phyloP scores from a whole-genome alignment of 2,329 filamentous ascomycete genomes.

The Metarhizium anisopliae region DNA sequence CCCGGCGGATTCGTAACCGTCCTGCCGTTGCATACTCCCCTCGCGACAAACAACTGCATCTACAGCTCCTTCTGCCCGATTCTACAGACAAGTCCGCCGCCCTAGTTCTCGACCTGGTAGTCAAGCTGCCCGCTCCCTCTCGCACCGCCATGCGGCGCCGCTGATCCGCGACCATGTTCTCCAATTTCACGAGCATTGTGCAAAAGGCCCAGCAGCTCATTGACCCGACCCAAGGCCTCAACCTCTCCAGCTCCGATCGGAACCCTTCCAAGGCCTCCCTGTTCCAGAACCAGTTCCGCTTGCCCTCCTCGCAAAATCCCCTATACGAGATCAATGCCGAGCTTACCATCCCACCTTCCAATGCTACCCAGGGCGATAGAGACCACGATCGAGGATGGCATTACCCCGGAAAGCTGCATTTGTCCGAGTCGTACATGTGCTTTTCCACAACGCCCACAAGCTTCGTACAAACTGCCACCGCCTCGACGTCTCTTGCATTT shows the following conservation, averaged over 20 bases:
- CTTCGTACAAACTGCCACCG: constrained; percentile 72
- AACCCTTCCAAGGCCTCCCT: constrained; percentile 85
- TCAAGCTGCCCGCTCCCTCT: not conserved
- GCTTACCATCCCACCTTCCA: constrained; percentile 73
- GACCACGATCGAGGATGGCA: constrained; percentile 69
- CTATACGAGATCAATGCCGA: constrained; percentile 96
- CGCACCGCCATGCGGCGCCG: constrained; percentile 30
- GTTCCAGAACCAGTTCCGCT: constrained; percentile 93
- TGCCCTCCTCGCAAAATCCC: constrained; percentile 85
- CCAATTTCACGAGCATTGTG: constrained; percentile 66
- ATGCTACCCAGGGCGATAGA: constrained; percentile 61
- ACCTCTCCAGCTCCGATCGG: constrained; percentile 63
- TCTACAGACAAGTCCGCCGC: constrained; percentile 3
- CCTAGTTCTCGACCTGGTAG: not conserved
- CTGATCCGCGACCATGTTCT: constrained; percentile 43
- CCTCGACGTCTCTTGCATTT: constrained; percentile 71
- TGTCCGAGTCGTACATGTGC: constrained; percentile 91
- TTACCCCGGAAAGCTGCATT: constrained; percentile 85
- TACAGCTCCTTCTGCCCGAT: not conserved
- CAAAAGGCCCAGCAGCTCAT: constrained; percentile 95
- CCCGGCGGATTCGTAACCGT: not conserved
- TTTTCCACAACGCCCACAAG: constrained; percentile 91
- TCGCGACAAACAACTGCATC: not conserved
- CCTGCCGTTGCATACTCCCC: not conserved
- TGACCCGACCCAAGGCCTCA: constrained; percentile 73